Base-by-base conservation (phyloP, 495 filamentous ascomycete genomes). In the Xylaria acuta region DNA sequence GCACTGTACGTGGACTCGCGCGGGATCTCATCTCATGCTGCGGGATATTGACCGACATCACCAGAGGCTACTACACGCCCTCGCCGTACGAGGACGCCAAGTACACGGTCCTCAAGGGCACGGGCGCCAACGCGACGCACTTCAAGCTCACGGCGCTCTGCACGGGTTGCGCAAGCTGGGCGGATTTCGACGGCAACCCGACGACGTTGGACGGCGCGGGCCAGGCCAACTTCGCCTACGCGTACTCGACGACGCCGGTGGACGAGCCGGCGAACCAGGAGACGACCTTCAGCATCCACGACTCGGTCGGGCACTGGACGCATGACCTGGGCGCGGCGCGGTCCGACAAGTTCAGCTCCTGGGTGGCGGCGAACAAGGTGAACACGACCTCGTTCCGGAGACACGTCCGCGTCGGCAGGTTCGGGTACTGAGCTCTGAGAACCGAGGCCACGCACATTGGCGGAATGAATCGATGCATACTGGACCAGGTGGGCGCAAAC, bases 11-110 rank as follows among this genome's bases (percentile, higher is more conserved):
- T 81, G 25, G 54, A 9, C 68, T 63, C 27, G 9, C 20, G 8
- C 53, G 53, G 53, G 53, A 40, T 34, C 38, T 49, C 36, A 60
- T 36, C 32, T 41, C 32, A 51, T n/a, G 5, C 18, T 47, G 27
- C 16, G 16, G 32, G 27, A 62, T 22, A 25, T 69, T 78, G 20
- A 78, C 51, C 22, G 51, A 41, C 14, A 6, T 45, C 36, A 38
- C n/a, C 66, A 85, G 83, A 60, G 84, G 84, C 68, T 85, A 85
- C 69, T 85, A 84, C 74, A 75, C 78, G 22, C 84, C 84, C 5
- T 78, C 74, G 1, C 63, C 58, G 27, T 82, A 84, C 67, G 72
- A 75, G 3, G 74, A 73, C 54, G 71, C 83, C 9, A 77, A 71
- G 43, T 84, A 85, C 77, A 84, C 76, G 20, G 75, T 86, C 0